Percentiles rank a stretch among this genome's conserved stretches.
Evolutionary conservation across 768 basidiomycete species (phyloP).

Genomic region (Gloeostereum incarnatum): DNA sequence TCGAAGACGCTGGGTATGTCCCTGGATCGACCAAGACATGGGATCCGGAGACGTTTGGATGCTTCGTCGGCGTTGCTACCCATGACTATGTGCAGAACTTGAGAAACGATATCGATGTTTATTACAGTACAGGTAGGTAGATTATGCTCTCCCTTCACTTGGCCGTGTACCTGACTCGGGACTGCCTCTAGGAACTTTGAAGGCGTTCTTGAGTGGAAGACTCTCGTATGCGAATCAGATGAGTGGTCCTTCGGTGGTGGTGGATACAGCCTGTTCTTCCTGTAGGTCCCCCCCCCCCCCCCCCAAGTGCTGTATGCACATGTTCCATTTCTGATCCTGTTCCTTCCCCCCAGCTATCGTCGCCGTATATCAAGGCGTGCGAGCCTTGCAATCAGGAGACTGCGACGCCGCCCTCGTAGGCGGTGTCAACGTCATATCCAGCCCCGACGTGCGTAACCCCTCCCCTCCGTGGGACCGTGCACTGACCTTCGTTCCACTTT

Average conservation of each 20-base stretch:
- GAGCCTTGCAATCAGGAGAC: conserved; percentile 53
- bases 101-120: conserved; percentile 51
- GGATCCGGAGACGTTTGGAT: conserved; percentile 46
- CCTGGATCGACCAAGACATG: conserved; percentile 45
- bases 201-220: conserved; percentile 61
- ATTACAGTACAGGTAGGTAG: conserved; percentile 57
- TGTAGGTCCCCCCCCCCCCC: no score
- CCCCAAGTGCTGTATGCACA: no score
- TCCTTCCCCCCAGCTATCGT: no score
- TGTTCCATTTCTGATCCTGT: no score
- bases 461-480: conserved; percentile 3
- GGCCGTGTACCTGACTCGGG: background rate
- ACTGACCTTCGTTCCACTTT: background rate
- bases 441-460: conserved; percentile 45
- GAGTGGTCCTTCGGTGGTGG: conserved; percentile 60
- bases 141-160: conserved; percentile 4
- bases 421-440: conserved; percentile 64
- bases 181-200: conserved; percentile 45
- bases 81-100: conserved; percentile 65
- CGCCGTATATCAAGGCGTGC: conserved; percentile 60
- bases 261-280: conserved; percentile 73
- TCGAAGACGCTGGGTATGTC: conserved; percentile 65
- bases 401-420: conserved; percentile 64
- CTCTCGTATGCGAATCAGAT: conserved; percentile 62
- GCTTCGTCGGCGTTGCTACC: conserved; percentile 62